Percentiles rank a stretch among this genome's conserved stretches.
These are phyloP conservation scores for Lasiosphaeriaceae sp. DNA, from an alignment of 495 filamentous ascomycete species.

Conservation along the genomic window DNA sequence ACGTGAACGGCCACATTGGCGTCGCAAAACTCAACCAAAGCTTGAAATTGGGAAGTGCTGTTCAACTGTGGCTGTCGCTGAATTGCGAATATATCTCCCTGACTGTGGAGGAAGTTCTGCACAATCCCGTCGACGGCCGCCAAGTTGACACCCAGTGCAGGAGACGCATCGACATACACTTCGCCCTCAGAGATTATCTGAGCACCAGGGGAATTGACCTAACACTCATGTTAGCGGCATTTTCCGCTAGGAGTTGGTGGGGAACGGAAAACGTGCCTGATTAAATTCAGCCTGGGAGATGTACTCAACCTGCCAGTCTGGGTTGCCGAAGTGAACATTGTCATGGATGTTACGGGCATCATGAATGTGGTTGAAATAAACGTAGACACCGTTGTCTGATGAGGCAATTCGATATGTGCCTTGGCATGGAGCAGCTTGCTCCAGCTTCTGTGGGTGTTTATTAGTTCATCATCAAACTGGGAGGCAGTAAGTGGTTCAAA, in stretches of 20 bases:
- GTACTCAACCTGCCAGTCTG: constrained; percentile 49
- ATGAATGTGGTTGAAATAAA: constrained; percentile 55
- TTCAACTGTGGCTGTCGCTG: constrained; percentile 32
- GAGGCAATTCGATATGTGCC: constrained; percentile 29
- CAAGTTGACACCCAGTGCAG: constrained; percentile 18
- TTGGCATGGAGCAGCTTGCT: constrained; percentile 24
- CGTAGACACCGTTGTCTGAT: constrained; percentile 38
- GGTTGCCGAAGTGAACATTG: constrained; percentile 38
- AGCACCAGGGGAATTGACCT: constrained; percentile 22
- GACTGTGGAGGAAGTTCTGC: constrained; percentile 43
- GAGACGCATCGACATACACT: constrained; percentile 41
- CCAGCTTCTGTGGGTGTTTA: constrained; percentile 26
- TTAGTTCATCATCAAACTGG: neutral
- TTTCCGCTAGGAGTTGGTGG: neutral
- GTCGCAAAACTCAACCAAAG: constrained; percentile 56
- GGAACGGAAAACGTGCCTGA: constrained; percentile 19
- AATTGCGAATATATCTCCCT: constrained; percentile 55
- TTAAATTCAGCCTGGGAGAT: constrained; percentile 43
- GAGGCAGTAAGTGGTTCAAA: neutral
- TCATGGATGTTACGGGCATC: constrained; percentile 49
- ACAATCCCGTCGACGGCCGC: constrained; percentile 39
- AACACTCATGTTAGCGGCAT: constrained; percentile 3
- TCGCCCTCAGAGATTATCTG: constrained; percentile 47
- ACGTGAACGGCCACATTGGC: constrained; percentile 32
- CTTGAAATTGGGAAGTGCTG: constrained; percentile 30